Conservation (phyloP, 768 basidiomycete genomes). For the Omphalotus guepiniiformis region DNA sequence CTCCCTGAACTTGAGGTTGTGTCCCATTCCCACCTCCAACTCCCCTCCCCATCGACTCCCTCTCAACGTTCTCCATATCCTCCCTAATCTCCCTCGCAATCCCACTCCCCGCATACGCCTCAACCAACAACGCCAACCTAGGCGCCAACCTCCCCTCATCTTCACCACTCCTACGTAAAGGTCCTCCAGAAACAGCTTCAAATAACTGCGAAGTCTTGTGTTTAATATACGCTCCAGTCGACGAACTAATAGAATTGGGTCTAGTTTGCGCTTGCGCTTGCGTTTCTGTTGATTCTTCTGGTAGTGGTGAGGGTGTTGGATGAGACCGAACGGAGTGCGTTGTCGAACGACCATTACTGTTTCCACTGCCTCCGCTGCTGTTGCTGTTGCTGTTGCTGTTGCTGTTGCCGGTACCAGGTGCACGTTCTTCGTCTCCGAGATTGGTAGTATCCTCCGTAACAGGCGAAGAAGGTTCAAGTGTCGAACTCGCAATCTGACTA, state of each 20-base stretch:
- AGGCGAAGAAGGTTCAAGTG: constrained; percentile 34
- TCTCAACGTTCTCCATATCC: constrained; percentile 52
- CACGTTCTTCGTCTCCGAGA: constrained; percentile 69
- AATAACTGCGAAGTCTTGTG: constrained; percentile 72
- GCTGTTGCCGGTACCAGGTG: constrained; percentile 15
- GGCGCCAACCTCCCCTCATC: constrained; percentile 40
- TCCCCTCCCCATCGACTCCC: constrained; percentile 25
- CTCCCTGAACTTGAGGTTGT: constrained; percentile 22
- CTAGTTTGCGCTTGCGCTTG: constrained; percentile 48
- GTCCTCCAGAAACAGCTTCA: constrained; percentile 41
- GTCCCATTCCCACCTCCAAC: constrained; percentile 22
- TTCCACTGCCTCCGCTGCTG: not conserved
- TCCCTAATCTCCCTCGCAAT: constrained; percentile 57
- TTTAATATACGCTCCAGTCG: constrained; percentile 53
- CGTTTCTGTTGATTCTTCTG: constrained; percentile 47
- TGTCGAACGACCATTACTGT: constrained; percentile 16
- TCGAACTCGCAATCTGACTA: constrained; percentile 34
- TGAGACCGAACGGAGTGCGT: constrained; percentile 38
- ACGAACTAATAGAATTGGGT: constrained; percentile 32
- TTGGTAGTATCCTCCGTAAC: constrained; percentile 37
- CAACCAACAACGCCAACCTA: constrained; percentile 67
- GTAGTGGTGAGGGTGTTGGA: constrained; percentile 23
- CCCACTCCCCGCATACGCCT: constrained; percentile 63
- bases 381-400: not conserved
- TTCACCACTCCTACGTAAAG: constrained; percentile 23